Evolutionary conservation across 306 rosid species (phyloP).

Genomic region (Inga oerstediana): DNA sequence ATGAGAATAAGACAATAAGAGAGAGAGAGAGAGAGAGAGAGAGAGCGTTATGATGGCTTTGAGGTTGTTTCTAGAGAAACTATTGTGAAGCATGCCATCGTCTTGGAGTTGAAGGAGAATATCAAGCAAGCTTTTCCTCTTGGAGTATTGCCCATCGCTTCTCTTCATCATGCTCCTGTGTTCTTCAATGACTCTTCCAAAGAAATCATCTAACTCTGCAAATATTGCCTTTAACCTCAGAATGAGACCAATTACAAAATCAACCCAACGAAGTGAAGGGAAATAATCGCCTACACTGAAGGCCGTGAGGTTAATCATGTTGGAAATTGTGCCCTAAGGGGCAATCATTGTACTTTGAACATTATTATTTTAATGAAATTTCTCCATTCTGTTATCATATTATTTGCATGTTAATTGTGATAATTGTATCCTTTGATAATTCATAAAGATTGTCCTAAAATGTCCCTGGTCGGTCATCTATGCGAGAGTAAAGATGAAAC

Average conservation of each 20-base stretch:
- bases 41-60: constrained; percentile 18
- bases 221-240: constrained; percentile 16
- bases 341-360: too few relatives aligned
- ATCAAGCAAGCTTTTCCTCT: constrained; percentile 34
- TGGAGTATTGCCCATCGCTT: background rate
- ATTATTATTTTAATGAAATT: too few relatives aligned
- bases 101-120: constrained; percentile 34
- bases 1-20: too few relatives aligned
- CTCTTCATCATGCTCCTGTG: background rate
- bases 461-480: too few relatives aligned
- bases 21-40: background rate
- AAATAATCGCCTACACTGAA: constrained; percentile 42
- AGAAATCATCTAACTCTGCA: constrained; percentile 26
- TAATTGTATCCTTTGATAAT: too few relatives aligned
- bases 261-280: constrained; percentile 45
- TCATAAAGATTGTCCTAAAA: too few relatives aligned
- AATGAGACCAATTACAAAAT: constrained; percentile 32
- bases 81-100: background rate
- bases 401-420: too few relatives aligned
- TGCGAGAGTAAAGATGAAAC: too few relatives aligned
- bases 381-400: too few relatives aligned
- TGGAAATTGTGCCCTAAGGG: too few relatives aligned
- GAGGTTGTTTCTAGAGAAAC: constrained; percentile 32
- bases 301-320: background rate
- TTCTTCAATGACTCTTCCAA: constrained; percentile 31